A percentile compares a stretch with the other conserved stretches of the same genome.
These are phyloP conservation scores for Carex parvula DNA, from an alignment of 176 grass and related monocot species.

Conservation along the genomic window DNA sequence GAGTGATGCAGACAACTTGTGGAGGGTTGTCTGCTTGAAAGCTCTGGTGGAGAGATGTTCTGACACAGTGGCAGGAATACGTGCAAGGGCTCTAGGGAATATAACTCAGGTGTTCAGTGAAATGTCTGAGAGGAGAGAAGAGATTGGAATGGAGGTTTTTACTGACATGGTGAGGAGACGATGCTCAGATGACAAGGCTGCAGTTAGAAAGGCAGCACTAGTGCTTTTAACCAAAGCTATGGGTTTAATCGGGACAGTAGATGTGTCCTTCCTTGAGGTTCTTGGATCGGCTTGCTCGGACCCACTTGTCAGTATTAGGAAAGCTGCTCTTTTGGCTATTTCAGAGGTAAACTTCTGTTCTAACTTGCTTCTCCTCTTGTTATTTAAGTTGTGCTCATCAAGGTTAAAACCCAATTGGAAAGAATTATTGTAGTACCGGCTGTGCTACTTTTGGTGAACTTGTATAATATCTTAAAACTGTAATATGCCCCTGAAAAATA, in stretches of 20 bases:
- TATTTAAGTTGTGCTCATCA: not conserved
- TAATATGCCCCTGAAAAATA: not conserved
- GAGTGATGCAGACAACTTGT: constrained; percentile 32
- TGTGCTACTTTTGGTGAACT: not conserved
- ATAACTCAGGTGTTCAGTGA: constrained; percentile 54
- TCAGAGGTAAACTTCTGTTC: constrained; percentile 55
- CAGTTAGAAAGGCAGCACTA: constrained; percentile 79
- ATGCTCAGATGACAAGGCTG: constrained; percentile 85
- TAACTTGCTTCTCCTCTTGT: not conserved
- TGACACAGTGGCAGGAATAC: constrained; percentile 46
- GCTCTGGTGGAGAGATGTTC: constrained; percentile 66
- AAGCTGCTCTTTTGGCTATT: constrained; percentile 83
- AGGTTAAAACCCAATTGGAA: not conserved
- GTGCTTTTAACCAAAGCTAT: constrained; percentile 68
- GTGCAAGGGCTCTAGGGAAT: constrained; percentile 72
- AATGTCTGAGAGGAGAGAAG: constrained; percentile 45
- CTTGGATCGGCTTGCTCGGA: constrained; percentile 79
- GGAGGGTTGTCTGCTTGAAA: constrained; percentile 52
- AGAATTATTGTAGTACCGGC: not conserved
- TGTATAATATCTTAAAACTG: not conserved
- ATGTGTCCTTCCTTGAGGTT: constrained; percentile 53
- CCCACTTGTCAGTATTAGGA: constrained; percentile 80
- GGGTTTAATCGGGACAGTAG: constrained; percentile 54
- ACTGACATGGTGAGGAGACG: constrained; percentile 59
- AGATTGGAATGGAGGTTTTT: constrained; percentile 44